Base-by-base conservation (phyloP, 202 grass and related monocot genomes). In the Panicum virgatum region DNA sequence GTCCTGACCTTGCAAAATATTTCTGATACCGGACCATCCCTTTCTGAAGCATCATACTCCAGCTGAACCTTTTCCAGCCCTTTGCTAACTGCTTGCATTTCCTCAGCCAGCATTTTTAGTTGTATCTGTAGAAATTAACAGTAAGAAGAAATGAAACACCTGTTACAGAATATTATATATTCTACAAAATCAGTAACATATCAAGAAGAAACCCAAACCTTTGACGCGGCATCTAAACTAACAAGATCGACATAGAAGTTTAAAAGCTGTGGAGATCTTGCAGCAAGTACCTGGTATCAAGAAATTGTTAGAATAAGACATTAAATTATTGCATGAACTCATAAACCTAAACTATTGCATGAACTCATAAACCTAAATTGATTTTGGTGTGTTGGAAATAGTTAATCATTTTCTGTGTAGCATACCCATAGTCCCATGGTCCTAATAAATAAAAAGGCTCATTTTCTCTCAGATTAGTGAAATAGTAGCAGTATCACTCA, bases 11-110 rank as follows among this genome's bases (percentile, higher is more conserved):
- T 85, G 71, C 85, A 76, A 85, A 96, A 99, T 78, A 90, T 80
- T 90, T 96, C 87, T 76, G 96, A 99, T 62, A 99, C 92, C 45
- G 89, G 92, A 53, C 96, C 96, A 89, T 99, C 96, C 84, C 87
- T 96, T 92, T 99, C 88, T 85, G 96, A 99, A 89, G 92, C 92
- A 74, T 93, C 88, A 77, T 90, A 88, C 70, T 99, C 96, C 10
- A 88, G 32, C 66, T 87, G 86, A 71, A 99, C 96, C 66, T 96
- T 99, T 84, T 99, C 91, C 60, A 99, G 81, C 12, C 96, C 92
- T 90, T 96, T 99, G 72, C 90, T 90, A 14, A 99, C 76, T 48
- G 96, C 92, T 93, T 99, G 96, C 96, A 99, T 99, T 99, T 99
- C 96, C 88, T 99, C 96, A 46, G 96, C 96, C 74, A 99, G 82